Percentiles rank a stretch among this genome's conserved stretches.
phyloP scores from a whole-genome alignment of 2,329 filamentous ascomycete species.

The Xylaria sp. region DNA sequence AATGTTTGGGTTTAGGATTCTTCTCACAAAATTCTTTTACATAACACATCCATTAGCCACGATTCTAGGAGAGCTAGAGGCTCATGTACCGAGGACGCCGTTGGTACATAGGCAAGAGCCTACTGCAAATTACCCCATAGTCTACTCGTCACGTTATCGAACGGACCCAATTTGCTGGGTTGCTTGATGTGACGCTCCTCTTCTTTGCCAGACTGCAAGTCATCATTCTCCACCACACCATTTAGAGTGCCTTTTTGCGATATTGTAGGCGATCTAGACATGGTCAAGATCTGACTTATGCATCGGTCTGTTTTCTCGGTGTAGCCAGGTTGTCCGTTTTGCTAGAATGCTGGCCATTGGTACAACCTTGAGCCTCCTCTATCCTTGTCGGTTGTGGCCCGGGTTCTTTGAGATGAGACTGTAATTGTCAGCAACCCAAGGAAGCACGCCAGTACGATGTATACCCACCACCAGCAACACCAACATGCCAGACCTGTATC shows the following conservation, averaged over 20 bases:
- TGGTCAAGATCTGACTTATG: constrained; percentile 28
- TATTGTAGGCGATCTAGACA: constrained; percentile 30
- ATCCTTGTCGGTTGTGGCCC: constrained; percentile 10
- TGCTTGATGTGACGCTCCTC: constrained; percentile 32
- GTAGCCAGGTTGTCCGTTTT: constrained; percentile 31
- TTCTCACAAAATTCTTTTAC: constrained; percentile 5
- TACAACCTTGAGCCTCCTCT: constrained; percentile 9
- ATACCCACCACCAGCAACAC: constrained; percentile 30
- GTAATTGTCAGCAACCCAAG: constrained; percentile 31
- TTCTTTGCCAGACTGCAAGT: constrained; percentile 36
- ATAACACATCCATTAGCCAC: constrained; percentile 2
- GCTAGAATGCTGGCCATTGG: constrained; percentile 12
- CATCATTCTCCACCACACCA: constrained; percentile 38
- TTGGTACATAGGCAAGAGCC: constrained; percentile 23
- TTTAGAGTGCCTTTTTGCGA: constrained; percentile 18
- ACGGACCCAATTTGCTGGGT: constrained; percentile 34
- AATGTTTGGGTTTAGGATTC: neutral
- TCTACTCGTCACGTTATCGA: constrained; percentile 33
- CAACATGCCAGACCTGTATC: constrained; percentile 11
- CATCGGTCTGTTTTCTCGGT: constrained; percentile 32
- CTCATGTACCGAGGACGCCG: constrained; percentile 9
- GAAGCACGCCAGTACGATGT: constrained; percentile 16
- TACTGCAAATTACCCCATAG: constrained; percentile 35
- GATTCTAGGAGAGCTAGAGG: constrained; percentile 11
- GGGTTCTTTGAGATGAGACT: constrained; percentile 1